These are phyloP conservation scores for Neopestalotiopsis sp. DNA, from an alignment of 2,329 filamentous ascomycete genomes.

Conservation along the genomic window DNA sequence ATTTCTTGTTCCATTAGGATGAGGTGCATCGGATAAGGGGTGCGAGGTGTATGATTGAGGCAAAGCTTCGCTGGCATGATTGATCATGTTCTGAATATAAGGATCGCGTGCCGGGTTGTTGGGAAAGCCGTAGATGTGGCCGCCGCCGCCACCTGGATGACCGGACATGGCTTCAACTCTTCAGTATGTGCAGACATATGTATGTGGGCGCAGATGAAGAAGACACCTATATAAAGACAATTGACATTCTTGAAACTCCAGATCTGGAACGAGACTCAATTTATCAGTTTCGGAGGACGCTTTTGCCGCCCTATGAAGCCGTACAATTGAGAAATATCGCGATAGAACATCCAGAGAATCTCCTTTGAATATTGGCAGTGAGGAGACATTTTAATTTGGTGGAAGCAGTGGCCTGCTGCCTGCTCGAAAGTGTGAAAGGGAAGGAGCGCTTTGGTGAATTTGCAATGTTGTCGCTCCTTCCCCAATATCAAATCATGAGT, in stretches of 20 bases:
- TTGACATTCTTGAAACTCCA: neutral
- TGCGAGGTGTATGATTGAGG: constrained; percentile 20
- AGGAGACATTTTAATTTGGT: neutral
- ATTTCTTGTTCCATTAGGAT: neutral
- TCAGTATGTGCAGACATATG: neutral
- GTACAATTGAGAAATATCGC: neutral
- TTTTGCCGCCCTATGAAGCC: neutral
- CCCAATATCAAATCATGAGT: neutral
- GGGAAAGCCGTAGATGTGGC: constrained; percentile 26
- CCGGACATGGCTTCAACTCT: constrained; percentile 27
- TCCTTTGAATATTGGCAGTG: neutral
- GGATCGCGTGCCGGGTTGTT: constrained; percentile 26
- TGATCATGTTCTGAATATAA: constrained; percentile 35
- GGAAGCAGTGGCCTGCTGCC: constrained; percentile 7
- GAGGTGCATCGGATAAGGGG: constrained; percentile 16
- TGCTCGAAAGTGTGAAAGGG: neutral
- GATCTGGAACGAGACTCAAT: neutral
- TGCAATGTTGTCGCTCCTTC: constrained; percentile 5
- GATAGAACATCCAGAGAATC: neutral
- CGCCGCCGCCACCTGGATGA: constrained; percentile 13
- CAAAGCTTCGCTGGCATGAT: constrained; percentile 31
- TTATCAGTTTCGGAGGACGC: neutral
- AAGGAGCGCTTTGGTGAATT: constrained; percentile 6
- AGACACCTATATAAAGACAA: neutral
- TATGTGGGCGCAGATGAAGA: neutral